These are phyloP conservation scores for Ustilago shanxiensis DNA, from an alignment of 1,284 basidiomycete genomes.

Conservation along the genomic window DNA sequence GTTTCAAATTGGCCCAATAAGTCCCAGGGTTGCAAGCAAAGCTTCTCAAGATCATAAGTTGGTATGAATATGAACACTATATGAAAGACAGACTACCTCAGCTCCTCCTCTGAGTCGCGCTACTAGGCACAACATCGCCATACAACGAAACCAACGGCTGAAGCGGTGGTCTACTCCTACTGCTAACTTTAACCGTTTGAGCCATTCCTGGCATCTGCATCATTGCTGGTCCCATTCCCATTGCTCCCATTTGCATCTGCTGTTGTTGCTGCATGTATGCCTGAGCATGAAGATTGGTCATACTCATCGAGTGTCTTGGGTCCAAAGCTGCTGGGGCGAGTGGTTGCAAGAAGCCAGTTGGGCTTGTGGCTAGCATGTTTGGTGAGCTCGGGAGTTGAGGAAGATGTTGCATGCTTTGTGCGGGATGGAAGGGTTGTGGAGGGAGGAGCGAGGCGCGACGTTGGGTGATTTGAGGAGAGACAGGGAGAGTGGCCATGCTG, in stretches of 20 bases:
- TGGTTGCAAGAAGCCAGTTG: background rate
- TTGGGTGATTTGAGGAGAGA: conserved; percentile 27
- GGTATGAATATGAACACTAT: background rate
- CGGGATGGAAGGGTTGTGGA: conserved; percentile 4
- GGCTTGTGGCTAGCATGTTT: conserved; percentile 19
- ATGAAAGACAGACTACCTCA: background rate
- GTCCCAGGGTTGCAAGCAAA: background rate
- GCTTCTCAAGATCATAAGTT: background rate
- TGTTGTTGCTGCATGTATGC: conserved; percentile 35
- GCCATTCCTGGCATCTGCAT: conserved; percentile 21
- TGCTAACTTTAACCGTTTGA: conserved; percentile 22
- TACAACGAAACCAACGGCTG: conserved; percentile 37
- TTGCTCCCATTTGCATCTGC: conserved; percentile 16
- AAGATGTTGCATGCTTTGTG: conserved; percentile 35
- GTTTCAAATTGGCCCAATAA: background rate
- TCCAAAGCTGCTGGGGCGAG: conserved; percentile 6
- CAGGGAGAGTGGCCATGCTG: conserved; percentile 24
- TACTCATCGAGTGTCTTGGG: conserved; percentile 41
- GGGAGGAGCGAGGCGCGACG: conserved; percentile 31
- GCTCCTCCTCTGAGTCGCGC: conserved; percentile 18
- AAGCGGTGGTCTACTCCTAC: conserved; percentile 16
- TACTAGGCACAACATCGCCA: conserved; percentile 34
- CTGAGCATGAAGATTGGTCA: conserved; percentile 42
- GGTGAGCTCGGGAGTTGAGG: conserved; percentile 6
- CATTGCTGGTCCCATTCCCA: background rate